Conservation (phyloP, 352 stramenopile genomes). For the Phytopythium sindhum region DNA sequence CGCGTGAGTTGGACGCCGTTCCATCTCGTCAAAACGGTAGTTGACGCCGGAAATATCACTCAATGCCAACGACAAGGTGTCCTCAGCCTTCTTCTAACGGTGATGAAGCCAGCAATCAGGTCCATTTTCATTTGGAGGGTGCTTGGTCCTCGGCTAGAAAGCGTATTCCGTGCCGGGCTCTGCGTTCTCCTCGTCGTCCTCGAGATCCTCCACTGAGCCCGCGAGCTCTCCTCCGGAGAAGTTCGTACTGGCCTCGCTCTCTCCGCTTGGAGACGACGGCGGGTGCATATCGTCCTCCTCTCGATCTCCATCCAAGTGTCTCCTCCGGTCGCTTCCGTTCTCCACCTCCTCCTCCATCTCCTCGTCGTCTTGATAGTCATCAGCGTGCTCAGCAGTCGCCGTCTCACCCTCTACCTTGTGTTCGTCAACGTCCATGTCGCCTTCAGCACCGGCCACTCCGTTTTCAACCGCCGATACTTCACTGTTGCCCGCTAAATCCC, state of each 20-base stretch:
- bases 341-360: constrained; percentile 32
- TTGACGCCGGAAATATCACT: not conserved
- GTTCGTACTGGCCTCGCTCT: constrained; percentile 7
- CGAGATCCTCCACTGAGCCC: not conserved
- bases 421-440: not conserved
- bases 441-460: not conserved
- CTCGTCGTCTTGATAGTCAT: constrained; percentile 34
- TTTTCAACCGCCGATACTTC: not conserved
- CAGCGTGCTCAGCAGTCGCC: constrained; percentile 10
- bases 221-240: constrained; percentile 1
- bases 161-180: constrained; percentile 11
- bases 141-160: constrained; percentile 5
- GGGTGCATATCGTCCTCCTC: constrained; percentile 22
- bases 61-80: no score
- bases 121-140: not conserved
- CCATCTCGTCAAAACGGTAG: not conserved
- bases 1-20: not conserved
- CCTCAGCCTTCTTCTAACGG: no score
- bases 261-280: constrained; percentile 6
- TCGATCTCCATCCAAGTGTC: constrained; percentile 10
- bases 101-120: no score
- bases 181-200: not conserved
- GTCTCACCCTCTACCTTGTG: not conserved
- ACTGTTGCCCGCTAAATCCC: constrained; percentile 12
- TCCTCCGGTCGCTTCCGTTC: constrained; percentile 11